These are phyloP conservation scores for Hypoxylon trugodes DNA, from an alignment of 495 filamentous ascomycete species.

Conservation along the genomic window DNA sequence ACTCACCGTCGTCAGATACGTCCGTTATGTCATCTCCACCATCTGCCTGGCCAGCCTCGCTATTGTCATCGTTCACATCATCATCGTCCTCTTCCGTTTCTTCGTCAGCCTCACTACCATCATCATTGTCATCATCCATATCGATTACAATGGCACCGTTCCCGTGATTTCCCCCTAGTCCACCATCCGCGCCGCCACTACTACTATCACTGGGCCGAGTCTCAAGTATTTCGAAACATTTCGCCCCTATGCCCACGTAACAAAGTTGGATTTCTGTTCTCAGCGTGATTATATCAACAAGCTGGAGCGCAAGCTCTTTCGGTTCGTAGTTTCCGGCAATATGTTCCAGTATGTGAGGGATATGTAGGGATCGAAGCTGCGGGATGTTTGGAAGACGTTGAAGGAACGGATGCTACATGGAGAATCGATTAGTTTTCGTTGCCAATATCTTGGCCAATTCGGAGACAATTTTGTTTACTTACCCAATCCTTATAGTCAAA, in stretches of 20 bases:
- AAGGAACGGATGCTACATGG: constrained; percentile 83
- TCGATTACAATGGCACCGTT: constrained; percentile 45
- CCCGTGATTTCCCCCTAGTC: constrained; percentile 50
- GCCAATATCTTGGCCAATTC: background rate
- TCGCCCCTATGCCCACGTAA: constrained; percentile 80
- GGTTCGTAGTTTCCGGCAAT: constrained; percentile 65
- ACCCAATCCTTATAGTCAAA: constrained; percentile 91
- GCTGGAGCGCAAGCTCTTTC: constrained; percentile 81
- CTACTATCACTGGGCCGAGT: constrained; percentile 59
- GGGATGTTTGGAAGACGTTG: constrained; percentile 80
- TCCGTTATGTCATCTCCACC: constrained; percentile 53
- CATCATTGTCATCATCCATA: constrained; percentile 55
- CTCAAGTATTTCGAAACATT: constrained; percentile 92
- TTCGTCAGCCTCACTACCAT: constrained; percentile 57
- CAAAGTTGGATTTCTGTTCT: constrained; percentile 85
- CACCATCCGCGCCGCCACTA: constrained; percentile 43
- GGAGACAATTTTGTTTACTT: constrained; percentile 46
- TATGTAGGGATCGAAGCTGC: constrained; percentile 79
- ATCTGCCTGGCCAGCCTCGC: constrained; percentile 53
- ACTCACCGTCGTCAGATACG: constrained; percentile 63
- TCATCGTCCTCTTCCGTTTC: constrained; percentile 59
- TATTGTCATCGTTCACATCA: constrained; percentile 52
- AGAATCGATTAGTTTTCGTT: constrained; percentile 38
- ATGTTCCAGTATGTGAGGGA: constrained; percentile 75
- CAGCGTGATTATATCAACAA: constrained; percentile 85